Percentiles rank a stretch among this genome's conserved stretches.
Conservation (phyloP, 2,329 filamentous ascomycete genomes). For the Xylaria sp. region DNA sequence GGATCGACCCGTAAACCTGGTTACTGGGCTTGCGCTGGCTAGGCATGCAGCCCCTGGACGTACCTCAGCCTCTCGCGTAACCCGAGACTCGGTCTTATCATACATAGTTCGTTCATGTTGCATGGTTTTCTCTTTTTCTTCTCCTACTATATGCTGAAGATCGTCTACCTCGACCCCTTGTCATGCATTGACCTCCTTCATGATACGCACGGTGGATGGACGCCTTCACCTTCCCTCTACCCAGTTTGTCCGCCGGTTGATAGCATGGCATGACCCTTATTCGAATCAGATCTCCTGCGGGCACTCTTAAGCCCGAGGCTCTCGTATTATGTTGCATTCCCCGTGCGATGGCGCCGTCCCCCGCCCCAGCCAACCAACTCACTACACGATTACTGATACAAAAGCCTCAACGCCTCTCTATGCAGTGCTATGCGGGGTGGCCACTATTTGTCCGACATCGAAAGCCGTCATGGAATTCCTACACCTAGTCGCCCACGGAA, state of each 20-base stretch:
- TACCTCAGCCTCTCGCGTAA: conserved; percentile 25
- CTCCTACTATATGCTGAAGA: conserved; percentile 16
- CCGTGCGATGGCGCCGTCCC: conserved; percentile 18
- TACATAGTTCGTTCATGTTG: conserved; percentile 25
- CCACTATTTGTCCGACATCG: background rate
- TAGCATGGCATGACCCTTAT: conserved; percentile 10
- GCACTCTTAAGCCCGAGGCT: conserved; percentile 11
- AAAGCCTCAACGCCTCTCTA: conserved; percentile 23
- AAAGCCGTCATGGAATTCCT: background rate
- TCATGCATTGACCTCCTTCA: conserved; percentile 13
- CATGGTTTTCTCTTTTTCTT: conserved; percentile 25
- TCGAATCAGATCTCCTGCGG: conserved; percentile 6
- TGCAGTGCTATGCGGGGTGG: conserved; percentile 10
- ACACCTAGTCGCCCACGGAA: background rate
- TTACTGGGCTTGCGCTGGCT: conserved; percentile 14
- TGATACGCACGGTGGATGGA: background rate
- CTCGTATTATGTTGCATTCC: conserved; percentile 20
- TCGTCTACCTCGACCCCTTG: background rate
- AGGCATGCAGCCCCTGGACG: conserved; percentile 1
- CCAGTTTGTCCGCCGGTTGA: background rate
- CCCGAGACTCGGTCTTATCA: conserved; percentile 29
- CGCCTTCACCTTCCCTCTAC: background rate
- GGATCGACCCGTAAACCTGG: conserved; percentile 29
- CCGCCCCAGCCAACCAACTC: conserved; percentile 26
- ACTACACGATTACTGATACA: conserved; percentile 25